Evolutionary conservation across 2,329 filamentous ascomycete species (phyloP), one percentile per base, ranked within the genome.

Genomic region (Dactylellina haptotyla): DNA sequence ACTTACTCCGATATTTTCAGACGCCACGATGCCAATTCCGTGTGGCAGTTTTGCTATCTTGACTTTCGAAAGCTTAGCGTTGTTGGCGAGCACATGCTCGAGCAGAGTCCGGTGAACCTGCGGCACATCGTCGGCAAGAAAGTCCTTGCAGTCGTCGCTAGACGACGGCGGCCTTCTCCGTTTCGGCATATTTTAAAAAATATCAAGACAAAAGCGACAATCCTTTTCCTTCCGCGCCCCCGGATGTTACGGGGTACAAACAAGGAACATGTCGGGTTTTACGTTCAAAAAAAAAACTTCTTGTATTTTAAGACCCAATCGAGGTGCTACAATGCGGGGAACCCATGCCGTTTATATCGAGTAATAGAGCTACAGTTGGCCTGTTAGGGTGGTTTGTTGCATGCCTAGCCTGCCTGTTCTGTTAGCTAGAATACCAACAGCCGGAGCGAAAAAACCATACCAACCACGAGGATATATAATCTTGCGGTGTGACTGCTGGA

Each of bases 1-100:
- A 25, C 67, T 53, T 43, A 72, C 67, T 37, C 28, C 25, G 28
- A 72, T 53, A 14, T 12, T 43, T 28, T 72, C 34, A 9, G 58
- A 53, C 14, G 67, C 67, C 4, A 72, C 59, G 25, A 72, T 65
- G 4, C 67, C 67, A 30, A 65, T 64, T 9, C 67, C 67, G 28
- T 72, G 53, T 20, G 59, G 67, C 9, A 72, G 53, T 46, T 39
- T 41, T 18, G 67, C 59, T 39, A 72, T 54, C 53, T 50, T 64
- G 12, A 72, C 59, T 26, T 72, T 72, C n/a, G 58, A 59, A 14
- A 72, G 54, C 43, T 37, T 51, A 12, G 67, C 67, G 23, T 53
- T 34, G 25, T 58, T 51, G 14, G 58, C 67, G 8, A 72, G 59
- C 18, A 72, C 59, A 54, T 72, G 54, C 43, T 72, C 59, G 34